Evolutionary conservation across 179 eudicot species (phyloP).

Genomic region (Patellifolia procumbens): DNA sequence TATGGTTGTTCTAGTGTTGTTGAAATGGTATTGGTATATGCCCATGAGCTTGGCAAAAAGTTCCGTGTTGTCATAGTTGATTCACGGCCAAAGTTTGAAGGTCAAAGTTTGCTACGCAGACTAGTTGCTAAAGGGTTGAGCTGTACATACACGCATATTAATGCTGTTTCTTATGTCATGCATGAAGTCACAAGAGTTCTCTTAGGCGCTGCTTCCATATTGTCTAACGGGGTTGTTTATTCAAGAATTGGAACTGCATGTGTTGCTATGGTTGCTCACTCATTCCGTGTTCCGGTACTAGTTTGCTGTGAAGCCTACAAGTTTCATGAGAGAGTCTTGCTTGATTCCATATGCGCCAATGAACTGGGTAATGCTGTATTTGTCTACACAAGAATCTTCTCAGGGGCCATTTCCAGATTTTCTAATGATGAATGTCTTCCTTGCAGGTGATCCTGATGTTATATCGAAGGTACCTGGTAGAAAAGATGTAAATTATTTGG

Average conservation of each 20-base stretch:
- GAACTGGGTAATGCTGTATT: conserved; percentile 65
- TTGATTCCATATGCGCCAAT: conserved; percentile 93
- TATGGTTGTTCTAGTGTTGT: conserved; percentile 82
- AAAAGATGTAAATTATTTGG: conserved; percentile 55
- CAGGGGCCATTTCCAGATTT: background rate
- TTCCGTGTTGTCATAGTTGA: conserved; percentile 90
- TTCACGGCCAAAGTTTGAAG: conserved; percentile 88
- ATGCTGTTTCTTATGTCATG: conserved; percentile 89
- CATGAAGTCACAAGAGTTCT: conserved; percentile 87
- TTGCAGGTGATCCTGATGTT: conserved; percentile 78
- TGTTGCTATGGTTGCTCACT: conserved; percentile 98
- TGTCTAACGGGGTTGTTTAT: conserved; percentile 88
- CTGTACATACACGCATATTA: conserved; percentile 88
- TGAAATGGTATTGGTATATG: conserved; percentile 73
- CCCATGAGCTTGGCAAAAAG: conserved; percentile 78
- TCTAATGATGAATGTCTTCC: conserved; percentile 1
- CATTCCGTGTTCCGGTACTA: conserved; percentile 83
- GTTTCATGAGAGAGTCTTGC: conserved; percentile 92
- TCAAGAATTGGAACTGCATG: conserved; percentile 91
- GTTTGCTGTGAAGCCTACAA: conserved; percentile 96
- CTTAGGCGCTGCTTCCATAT: conserved; percentile 85
- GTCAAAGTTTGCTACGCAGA: conserved; percentile 72
- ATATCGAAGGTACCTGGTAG: conserved; percentile 73
- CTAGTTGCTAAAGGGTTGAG: conserved; percentile 74
- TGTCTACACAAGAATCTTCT: background rate